phyloP scores from a whole-genome alignment of 306 rosid species.

The Morella rubra region DNA sequence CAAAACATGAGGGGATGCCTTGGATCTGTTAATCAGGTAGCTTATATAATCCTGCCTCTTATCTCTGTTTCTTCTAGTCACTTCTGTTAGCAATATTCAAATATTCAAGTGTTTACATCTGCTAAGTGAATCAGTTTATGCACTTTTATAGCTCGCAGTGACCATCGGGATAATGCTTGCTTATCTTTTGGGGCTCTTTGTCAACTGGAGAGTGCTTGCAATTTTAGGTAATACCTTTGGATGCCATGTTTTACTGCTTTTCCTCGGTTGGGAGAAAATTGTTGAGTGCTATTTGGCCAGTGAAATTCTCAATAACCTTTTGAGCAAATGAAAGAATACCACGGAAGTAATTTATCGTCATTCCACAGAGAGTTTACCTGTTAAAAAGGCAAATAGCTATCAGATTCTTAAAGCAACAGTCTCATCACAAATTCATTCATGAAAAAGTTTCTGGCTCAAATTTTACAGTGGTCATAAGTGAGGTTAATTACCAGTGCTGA shows the following conservation, averaged over 20 bases:
- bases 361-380: background rate
- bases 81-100: no score
- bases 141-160: slow-evolving; percentile 59
- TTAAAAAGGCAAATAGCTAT: background rate
- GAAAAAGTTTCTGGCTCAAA: background rate
- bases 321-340: background rate
- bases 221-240: slow-evolving; percentile 56
- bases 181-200: slow-evolving; percentile 73
- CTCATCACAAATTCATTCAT: background rate
- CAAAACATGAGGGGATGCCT: slow-evolving; percentile 79
- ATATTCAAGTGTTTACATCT: no score
- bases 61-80: background rate
- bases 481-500: background rate
- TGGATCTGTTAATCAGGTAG: slow-evolving; percentile 89
- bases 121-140: background rate
- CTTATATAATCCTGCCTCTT: slow-evolving; percentile 21
- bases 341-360: background rate
- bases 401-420: background rate
- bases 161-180: slow-evolving; percentile 76
- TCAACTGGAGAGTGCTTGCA: slow-evolving; percentile 81
- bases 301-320: slow-evolving; percentile 11
- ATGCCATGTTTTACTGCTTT: slow-evolving; percentile 15
- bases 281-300: background rate
- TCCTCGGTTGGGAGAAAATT: slow-evolving; percentile 16
- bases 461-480: background rate